These are phyloP conservation scores for Rhypophila decipiens DNA, from an alignment of 495 filamentous ascomycete genomes.

Conservation along the genomic window DNA sequence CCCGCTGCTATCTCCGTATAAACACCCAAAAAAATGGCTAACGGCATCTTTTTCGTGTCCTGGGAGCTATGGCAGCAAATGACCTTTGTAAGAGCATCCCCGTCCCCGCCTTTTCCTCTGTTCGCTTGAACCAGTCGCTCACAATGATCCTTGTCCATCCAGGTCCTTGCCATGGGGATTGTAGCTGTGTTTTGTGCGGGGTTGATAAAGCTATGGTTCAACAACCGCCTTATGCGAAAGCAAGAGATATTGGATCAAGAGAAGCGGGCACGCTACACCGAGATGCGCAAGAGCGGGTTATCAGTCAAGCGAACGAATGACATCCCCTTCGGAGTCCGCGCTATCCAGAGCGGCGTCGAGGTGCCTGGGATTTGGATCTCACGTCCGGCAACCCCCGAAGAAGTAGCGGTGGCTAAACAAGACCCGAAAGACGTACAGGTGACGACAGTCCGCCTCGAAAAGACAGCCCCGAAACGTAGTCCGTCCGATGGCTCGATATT, in stretches of 20 bases:
- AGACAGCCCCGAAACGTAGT: constrained; percentile 19
- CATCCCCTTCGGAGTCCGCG: constrained; percentile 83
- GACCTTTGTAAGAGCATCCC: constrained; percentile 74
- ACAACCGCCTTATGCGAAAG: constrained; percentile 56
- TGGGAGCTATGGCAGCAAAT: constrained; percentile 91
- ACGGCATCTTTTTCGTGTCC: constrained; percentile 57
- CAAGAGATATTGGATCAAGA: constrained; percentile 60
- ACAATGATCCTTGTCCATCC: too few relatives aligned
- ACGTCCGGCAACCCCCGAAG: constrained; percentile 49
- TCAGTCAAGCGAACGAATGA: constrained; percentile 45
- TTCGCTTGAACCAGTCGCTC: too few relatives aligned
- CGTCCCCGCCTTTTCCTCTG: too few relatives aligned
- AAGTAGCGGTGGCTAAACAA: constrained; percentile 17
- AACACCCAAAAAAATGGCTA: constrained; percentile 16
- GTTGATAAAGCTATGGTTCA: constrained; percentile 55
- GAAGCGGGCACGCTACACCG: constrained; percentile 49
- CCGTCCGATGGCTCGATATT: constrained; percentile 19
- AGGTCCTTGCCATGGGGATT: constrained; percentile 44
- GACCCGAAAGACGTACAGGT: constrained; percentile 8
- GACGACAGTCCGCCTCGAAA: constrained; percentile 13
- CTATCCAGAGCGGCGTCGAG: constrained; percentile 77
- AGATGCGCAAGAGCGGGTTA: constrained; percentile 46
- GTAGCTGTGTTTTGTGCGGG: constrained; percentile 46
- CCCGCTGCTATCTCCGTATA: too few relatives aligned
- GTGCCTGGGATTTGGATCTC: constrained; percentile 90